A percentile compares a stretch with the other conserved stretches of the same genome.
phyloP scores from a whole-genome alignment of 768 basidiomycete species.

The Xerocomus spinulosus region DNA sequence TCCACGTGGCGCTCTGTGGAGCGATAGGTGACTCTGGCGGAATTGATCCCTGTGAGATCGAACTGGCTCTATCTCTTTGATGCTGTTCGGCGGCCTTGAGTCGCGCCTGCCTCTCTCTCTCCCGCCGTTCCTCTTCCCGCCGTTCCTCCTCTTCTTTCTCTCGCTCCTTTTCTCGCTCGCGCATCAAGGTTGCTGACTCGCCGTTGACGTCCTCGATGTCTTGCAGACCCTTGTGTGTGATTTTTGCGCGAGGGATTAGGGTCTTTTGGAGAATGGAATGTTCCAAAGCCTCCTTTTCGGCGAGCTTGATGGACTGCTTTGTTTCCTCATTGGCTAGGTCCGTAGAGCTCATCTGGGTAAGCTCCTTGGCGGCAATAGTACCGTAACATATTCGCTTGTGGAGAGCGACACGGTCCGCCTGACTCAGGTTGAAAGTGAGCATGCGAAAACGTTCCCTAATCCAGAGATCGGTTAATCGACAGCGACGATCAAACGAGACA shows the following conservation, averaged over 20 bases:
- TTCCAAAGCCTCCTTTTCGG: constrained; percentile 77
- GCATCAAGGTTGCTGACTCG: constrained; percentile 35
- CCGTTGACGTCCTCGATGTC: constrained; percentile 80
- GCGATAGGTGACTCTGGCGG: constrained; percentile 69
- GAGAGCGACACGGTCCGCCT: constrained; percentile 72
- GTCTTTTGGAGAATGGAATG: constrained; percentile 80
- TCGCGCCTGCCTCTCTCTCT: constrained; percentile 64
- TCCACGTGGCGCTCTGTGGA: constrained; percentile 51
- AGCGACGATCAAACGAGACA: not conserved
- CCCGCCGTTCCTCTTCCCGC: constrained; percentile 52
- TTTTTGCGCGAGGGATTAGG: constrained; percentile 65
- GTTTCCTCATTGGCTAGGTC: constrained; percentile 87
- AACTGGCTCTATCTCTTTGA: constrained; percentile 45
- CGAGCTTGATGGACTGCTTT: constrained; percentile 75
- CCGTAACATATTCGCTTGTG: constrained; percentile 73
- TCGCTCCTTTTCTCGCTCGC: constrained; percentile 51
- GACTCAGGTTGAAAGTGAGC: constrained; percentile 82
- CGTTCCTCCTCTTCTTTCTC: constrained; percentile 66
- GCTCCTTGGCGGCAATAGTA: constrained; percentile 61
- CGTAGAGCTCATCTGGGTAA: constrained; percentile 82
- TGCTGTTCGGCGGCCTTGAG: constrained; percentile 44
- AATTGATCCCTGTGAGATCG: constrained; percentile 47
- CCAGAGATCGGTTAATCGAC: constrained; percentile 1
- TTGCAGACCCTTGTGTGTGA: constrained; percentile 90
- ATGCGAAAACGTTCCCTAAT: constrained; percentile 85